Conservation (phyloP, 768 basidiomycete species). For the Hirschioporus abietinus region DNA sequence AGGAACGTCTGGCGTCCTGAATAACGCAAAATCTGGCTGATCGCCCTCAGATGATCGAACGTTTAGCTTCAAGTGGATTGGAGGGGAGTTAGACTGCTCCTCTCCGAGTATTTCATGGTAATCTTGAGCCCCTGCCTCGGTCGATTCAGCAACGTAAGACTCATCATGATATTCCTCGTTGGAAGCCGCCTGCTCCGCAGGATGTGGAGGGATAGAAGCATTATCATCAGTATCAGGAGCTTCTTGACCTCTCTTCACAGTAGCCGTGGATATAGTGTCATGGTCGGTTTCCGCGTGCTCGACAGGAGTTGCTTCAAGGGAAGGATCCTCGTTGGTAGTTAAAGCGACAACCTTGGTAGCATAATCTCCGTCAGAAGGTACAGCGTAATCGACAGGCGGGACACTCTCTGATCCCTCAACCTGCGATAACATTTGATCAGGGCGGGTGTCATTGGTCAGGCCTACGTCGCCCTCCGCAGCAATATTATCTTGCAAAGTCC, state of each 20-base stretch:
- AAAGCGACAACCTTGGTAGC: background rate
- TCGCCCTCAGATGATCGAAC: background rate
- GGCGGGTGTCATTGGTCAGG: background rate
- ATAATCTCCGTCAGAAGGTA: background rate
- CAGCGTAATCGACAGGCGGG: background rate
- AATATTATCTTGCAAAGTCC: background rate
- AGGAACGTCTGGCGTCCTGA: conserved; percentile 10
- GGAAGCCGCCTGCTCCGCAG: background rate
- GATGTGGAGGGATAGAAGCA: background rate
- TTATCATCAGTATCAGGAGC: background rate
- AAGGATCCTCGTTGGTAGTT: background rate
- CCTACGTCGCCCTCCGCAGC: background rate
- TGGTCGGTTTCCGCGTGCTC: background rate
- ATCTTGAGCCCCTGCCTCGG: background rate
- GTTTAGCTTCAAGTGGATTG: conserved; percentile 15
- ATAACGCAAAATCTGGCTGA: conserved; percentile 3
- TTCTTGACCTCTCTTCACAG: background rate
- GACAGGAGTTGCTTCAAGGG: background rate
- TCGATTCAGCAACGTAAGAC: background rate
- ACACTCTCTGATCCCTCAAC: background rate
- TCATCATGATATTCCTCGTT: background rate
- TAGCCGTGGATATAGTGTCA: background rate
- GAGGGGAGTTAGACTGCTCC: conserved; percentile 18
- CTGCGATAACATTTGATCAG: background rate
- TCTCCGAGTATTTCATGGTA: background rate